These are phyloP conservation scores for Clonostachys solani DNA, from an alignment of 2,329 filamentous ascomycete genomes.

Conservation along the genomic window DNA sequence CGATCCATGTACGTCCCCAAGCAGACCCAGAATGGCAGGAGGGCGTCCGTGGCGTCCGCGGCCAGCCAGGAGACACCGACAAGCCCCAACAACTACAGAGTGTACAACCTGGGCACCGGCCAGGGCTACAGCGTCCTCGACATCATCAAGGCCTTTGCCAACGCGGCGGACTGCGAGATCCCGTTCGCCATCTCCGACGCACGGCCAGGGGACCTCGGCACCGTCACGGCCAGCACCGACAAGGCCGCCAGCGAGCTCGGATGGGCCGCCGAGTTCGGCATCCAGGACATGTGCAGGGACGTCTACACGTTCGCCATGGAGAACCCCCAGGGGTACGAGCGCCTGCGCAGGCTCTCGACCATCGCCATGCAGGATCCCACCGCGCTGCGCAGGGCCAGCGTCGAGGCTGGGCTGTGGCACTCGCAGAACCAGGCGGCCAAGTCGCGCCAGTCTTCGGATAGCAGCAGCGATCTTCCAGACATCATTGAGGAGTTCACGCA, in stretches of 20 bases:
- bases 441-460: too few relatives aligned
- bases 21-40: conserved; percentile 15
- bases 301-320: too few relatives aligned
- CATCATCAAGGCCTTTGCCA: conserved; percentile 31
- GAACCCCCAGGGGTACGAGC: too few relatives aligned
- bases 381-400: too few relatives aligned
- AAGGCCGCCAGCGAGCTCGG: conserved; percentile 33
- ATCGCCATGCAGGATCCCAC: too few relatives aligned
- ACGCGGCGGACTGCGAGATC: conserved; percentile 26
- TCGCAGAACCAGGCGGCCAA: too few relatives aligned
- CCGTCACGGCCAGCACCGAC: conserved; percentile 32
- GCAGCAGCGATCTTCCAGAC: too few relatives aligned
- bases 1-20: conserved; percentile 2
- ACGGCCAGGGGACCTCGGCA: conserved; percentile 35
- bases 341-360: too few relatives aligned
- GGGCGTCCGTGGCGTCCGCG: not conserved
- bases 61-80: conserved; percentile 14
- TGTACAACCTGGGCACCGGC: conserved; percentile 41
- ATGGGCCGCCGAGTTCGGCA: conserved; percentile 17
- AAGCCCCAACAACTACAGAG: conserved; percentile 19
- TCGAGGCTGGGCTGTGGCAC: too few relatives aligned
- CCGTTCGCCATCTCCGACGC: conserved; percentile 26
- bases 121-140: conserved; percentile 38
- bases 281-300: not conserved
- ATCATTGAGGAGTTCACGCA: too few relatives aligned